These are phyloP conservation scores for Cytospora piceicola DNA, from an alignment of 2,329 filamentous ascomycete species.

Conservation along the genomic window DNA sequence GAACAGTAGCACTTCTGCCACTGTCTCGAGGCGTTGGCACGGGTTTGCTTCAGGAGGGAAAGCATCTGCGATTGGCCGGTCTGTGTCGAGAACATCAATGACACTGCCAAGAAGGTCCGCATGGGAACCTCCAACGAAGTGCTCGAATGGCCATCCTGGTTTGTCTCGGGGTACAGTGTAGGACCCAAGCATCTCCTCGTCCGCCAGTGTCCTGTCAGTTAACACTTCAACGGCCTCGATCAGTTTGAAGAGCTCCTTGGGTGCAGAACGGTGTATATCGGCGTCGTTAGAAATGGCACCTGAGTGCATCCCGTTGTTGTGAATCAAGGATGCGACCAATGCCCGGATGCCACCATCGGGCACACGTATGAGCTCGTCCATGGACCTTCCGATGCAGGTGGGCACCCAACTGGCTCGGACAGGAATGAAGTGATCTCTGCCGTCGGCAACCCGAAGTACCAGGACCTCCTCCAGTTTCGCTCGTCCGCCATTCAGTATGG, in stretches of 20 bases:
- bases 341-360: slow-evolving; percentile 77
- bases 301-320: slow-evolving; percentile 40
- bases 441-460: slow-evolving; percentile 79
- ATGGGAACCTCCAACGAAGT: slow-evolving; percentile 18
- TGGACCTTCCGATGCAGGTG: slow-evolving; percentile 79
- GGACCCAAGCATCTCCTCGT: slow-evolving; percentile 64
- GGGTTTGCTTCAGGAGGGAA: slow-evolving; percentile 67
- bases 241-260: slow-evolving; percentile 85
- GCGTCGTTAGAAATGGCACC: slow-evolving; percentile 59
- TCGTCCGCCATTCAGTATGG: slow-evolving; percentile 70
- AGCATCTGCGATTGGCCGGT: slow-evolving; percentile 61
- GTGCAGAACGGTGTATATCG: slow-evolving; percentile 75
- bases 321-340: slow-evolving; percentile 43
- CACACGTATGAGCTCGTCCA: slow-evolving; percentile 86
- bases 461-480: slow-evolving; percentile 80
- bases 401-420: slow-evolving; percentile 78
- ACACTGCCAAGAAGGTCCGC: slow-evolving; percentile 37
- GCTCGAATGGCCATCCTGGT: slow-evolving; percentile 63
- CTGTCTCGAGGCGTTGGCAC: slow-evolving; percentile 72
- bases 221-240: slow-evolving; percentile 74
- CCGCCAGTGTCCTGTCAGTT: slow-evolving; percentile 60
- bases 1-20: slow-evolving; percentile 71
- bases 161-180: slow-evolving; percentile 54
- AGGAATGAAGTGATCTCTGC: slow-evolving; percentile 90
- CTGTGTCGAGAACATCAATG: slow-evolving; percentile 74